A percentile compares a stretch with the other conserved stretches of the same genome.
phyloP scores from a whole-genome alignment of 1,139 yeast genomes.

The Suhomyces yuchorum region DNA sequence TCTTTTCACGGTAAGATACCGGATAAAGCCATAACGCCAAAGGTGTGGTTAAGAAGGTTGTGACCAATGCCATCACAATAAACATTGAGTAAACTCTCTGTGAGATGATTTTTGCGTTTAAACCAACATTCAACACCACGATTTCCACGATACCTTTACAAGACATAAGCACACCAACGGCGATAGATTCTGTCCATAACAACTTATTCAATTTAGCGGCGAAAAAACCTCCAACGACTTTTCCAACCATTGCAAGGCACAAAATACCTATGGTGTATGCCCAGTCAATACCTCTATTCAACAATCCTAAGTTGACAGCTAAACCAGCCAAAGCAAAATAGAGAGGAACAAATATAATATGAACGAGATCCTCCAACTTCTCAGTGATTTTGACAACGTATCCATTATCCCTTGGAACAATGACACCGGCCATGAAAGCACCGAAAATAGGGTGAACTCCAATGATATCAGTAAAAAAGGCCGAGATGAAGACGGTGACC shows the following conservation, averaged over 20 bases:
- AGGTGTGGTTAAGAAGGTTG: conserved; percentile 78
- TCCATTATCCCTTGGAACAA: conserved; percentile 77
- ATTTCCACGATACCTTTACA: conserved; percentile 86
- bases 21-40: conserved; percentile 64
- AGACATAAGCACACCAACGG: conserved; percentile 83
- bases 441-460: conserved; percentile 86
- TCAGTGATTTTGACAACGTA: conserved; percentile 69
- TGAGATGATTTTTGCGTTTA: conserved; percentile 66
- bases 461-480: conserved; percentile 77
- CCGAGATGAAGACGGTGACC: conserved; percentile 58
- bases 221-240: conserved; percentile 63
- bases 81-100: conserved; percentile 74
- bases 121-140: conserved; percentile 74
- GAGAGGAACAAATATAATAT: conserved; percentile 68
- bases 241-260: conserved; percentile 64
- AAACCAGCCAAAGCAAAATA: conserved; percentile 81
- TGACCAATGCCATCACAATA: conserved; percentile 74
- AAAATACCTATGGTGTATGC: conserved; percentile 71
- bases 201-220: conserved; percentile 65
- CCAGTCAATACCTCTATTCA: conserved; percentile 71
- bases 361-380: conserved; percentile 75
- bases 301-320: conserved; percentile 62
- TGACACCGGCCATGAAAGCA: conserved; percentile 73
- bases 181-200: conserved; percentile 68
- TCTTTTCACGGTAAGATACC: conserved; percentile 55